A percentile compares a stretch with the other conserved stretches of the same genome.
These are phyloP conservation scores for Rossbeevera mucosa DNA, from an alignment of 768 basidiomycete species.

Conservation along the genomic window DNA sequence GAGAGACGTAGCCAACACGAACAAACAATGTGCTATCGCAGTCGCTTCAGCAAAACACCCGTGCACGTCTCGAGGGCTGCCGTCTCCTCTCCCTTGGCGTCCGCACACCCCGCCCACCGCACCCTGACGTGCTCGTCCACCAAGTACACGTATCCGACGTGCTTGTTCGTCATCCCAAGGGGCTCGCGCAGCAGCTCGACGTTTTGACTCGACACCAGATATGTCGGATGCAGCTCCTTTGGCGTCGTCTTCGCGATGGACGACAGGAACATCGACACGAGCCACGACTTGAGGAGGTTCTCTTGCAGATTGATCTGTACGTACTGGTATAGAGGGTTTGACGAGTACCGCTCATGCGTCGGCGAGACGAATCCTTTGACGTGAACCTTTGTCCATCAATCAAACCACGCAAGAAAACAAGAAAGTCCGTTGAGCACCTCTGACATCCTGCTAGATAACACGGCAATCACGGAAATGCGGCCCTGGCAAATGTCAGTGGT, in stretches of 20 bases:
- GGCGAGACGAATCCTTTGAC: slow-evolving; percentile 62
- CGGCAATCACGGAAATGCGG: slow-evolving; percentile 72
- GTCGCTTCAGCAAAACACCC: slow-evolving; percentile 60
- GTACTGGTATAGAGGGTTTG: slow-evolving; percentile 62
- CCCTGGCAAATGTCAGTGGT: slow-evolving; percentile 76
- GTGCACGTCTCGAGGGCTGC: slow-evolving; percentile 64
- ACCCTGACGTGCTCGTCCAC: slow-evolving; percentile 82
- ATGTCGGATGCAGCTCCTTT: slow-evolving; percentile 57
- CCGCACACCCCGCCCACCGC: slow-evolving; percentile 90
- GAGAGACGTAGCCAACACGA: slow-evolving; percentile 26
- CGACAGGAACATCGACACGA: slow-evolving; percentile 80
- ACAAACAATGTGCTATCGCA: slow-evolving; percentile 32
- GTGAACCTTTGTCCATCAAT: slow-evolving; percentile 54
- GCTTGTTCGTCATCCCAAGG: slow-evolving; percentile 83
- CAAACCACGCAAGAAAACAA: not conserved
- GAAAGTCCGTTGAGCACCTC: slow-evolving; percentile 51
- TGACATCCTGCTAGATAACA: slow-evolving; percentile 84
- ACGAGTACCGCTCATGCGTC: slow-evolving; percentile 47
- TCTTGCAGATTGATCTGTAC: slow-evolving; percentile 92
- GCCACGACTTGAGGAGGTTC: slow-evolving; percentile 86
- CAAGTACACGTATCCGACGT: slow-evolving; percentile 88
- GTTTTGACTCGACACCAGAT: slow-evolving; percentile 77
- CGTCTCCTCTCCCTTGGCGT: slow-evolving; percentile 71
- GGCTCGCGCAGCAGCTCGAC: slow-evolving; percentile 83
- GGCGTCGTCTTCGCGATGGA: slow-evolving; percentile 69